Percentiles rank a stretch among this genome's conserved stretches.
These are phyloP conservation scores for Trichoderma asperellum DNA, from an alignment of 2,329 filamentous ascomycete genomes.

Conservation along the genomic window DNA sequence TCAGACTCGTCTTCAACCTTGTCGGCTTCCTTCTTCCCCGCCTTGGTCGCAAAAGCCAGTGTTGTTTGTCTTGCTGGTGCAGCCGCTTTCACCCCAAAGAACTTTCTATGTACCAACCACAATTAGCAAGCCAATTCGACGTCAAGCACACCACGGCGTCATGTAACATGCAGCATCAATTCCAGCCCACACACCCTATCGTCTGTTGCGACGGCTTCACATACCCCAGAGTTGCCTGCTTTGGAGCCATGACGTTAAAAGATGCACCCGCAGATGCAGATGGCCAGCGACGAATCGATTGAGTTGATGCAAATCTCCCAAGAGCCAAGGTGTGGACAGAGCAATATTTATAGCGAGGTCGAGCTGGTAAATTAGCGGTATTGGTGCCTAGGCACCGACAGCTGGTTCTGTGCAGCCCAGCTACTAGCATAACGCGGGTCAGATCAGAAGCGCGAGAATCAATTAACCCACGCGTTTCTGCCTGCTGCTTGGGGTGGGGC, in stretches of 20 bases:
- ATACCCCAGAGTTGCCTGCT: slow-evolving; percentile 88
- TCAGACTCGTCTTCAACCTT: slow-evolving; percentile 36
- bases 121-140: background rate
- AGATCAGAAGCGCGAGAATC: slow-evolving; percentile 45
- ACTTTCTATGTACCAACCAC: slow-evolving; percentile 64
- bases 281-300: slow-evolving; percentile 25
- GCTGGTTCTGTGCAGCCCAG: background rate
- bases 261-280: slow-evolving; percentile 19
- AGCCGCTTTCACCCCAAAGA: slow-evolving; percentile 68
- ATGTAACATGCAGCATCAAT: background rate
- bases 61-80: slow-evolving; percentile 74
- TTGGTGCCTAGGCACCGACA: slow-evolving; percentile 20
- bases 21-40: slow-evolving; percentile 43
- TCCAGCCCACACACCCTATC: slow-evolving; percentile 61
- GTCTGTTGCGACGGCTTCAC: slow-evolving; percentile 75
- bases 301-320: slow-evolving; percentile 27
- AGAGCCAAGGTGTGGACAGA: slow-evolving; percentile 29
- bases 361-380: slow-evolving; percentile 24
- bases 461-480: slow-evolving; percentile 36
- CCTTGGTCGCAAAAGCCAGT: slow-evolving; percentile 71
- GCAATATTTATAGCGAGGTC: slow-evolving; percentile 29
- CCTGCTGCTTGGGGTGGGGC: too few species aligned
- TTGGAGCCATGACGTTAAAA: slow-evolving; percentile 55
- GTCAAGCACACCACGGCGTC: background rate
- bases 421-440: slow-evolving; percentile 40